Percentiles rank a stretch among this genome's conserved stretches.
These are phyloP conservation scores for Corylus americana DNA, from an alignment of 306 rosid species.

Conservation along the genomic window DNA sequence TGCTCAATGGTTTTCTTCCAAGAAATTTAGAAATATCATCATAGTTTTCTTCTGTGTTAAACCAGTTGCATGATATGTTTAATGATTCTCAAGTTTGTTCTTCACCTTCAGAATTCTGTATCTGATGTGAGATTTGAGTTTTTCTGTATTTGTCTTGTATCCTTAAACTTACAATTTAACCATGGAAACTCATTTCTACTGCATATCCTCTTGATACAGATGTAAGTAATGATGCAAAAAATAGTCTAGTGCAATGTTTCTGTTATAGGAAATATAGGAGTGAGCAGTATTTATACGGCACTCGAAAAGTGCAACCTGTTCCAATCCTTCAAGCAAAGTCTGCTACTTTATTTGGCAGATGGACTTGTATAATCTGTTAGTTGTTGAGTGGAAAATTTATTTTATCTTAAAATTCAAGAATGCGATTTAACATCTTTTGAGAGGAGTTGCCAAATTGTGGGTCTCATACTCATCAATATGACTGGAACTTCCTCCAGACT, in stretches of 20 bases:
- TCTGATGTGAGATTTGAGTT: conserved; percentile 17
- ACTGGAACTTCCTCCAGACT: not conserved
- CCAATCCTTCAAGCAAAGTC: not conserved
- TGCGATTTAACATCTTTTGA: not conserved
- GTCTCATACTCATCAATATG: not conserved
- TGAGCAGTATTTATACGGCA: not conserved
- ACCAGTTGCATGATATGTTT: conserved; percentile 7
- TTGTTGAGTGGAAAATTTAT: not conserved
- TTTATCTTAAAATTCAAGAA: not conserved
- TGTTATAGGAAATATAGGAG: not conserved
- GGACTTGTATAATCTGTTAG: not conserved
- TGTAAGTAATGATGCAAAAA: not conserved
- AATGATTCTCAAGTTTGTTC: conserved; percentile 13
- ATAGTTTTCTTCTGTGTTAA: conserved; percentile 9
- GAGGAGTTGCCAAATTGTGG: not conserved
- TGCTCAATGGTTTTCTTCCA: not conserved
- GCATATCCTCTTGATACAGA: not conserved
- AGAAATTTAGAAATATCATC: conserved; percentile 1
- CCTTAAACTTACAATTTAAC: conserved; percentile 3
- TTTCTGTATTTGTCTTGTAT: conserved; percentile 18
- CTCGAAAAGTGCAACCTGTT: conserved; percentile 9
- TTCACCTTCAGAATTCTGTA: conserved; percentile 11
- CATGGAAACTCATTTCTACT: not conserved
- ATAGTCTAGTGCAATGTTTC: not conserved
- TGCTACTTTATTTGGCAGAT: not conserved